Evolutionary conservation across 257 asterid genomes (phyloP), one percentile per base, ranked within the genome.

Genomic region (Thymus mandschuricus): DNA sequence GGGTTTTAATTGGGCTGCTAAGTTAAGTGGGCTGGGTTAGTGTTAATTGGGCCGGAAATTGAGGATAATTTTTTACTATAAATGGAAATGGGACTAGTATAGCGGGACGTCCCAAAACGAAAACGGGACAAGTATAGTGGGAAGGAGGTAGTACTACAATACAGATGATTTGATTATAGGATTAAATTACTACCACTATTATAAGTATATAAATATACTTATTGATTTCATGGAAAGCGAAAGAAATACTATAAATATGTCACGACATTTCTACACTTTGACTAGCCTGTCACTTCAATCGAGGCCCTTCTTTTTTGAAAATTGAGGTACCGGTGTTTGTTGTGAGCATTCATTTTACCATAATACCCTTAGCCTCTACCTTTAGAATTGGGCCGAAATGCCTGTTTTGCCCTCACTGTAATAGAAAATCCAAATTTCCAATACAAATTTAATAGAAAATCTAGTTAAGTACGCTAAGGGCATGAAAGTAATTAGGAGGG

Each of bases 251-350:
- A 63, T 56, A 31, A 58, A 27, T 49, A 67, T 62, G 61, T 44
- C 12, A 62, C 30, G 71, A 56, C 70, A 50, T 40, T 85, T 78
- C 76, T 64, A 73, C 76, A 75, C 76, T 88, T 86, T 84, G 89
- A 82, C 94, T 75, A 84, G 68, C 62, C 60, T 78, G 83, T 82
- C 89, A 78, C 91, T 68, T 80, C 83, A 77, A 63, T 78, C 81
- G 79, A 81, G 84, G 86, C 84, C 83, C 75, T 82, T 86, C 87
- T 83, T 82, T 59, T 66, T 86, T 84, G 95, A 84, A 86, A 74
- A 55, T 71, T 74, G 66, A 78, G 68, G 61, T 69, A n/a, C 27
- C 60, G 41, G 33, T 62, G 40, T 58, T 57, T 77, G 48, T 45
- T 55, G 73, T 45, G 71, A 10, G 41, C 41, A 4, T 3, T 41